Base-by-base conservation (phyloP, 768 basidiomycete genomes). In the Porpolomopsis calyptriformis region DNA sequence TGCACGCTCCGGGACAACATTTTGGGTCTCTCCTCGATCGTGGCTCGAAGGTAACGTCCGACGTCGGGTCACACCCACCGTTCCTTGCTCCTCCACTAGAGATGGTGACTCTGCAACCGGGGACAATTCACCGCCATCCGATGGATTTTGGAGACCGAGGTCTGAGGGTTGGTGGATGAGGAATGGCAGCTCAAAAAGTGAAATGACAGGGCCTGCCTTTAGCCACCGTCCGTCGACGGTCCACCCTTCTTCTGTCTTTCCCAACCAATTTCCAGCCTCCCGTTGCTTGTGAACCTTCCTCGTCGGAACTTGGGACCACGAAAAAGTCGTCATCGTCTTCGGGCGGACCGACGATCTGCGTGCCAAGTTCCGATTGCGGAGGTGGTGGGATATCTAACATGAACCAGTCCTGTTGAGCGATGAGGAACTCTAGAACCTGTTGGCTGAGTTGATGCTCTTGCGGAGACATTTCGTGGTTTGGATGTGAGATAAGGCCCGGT, bases 371-470 rank as follows among this genome's bases (percentile, higher is more conserved):
- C 0, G 64, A 44, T 2, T 60, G 63, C 16, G 77, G 76, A 2
- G 86, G 84, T 1, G 85, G 78, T 4, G 86, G 77, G 34, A 87
- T 84, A 55, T 87, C 91, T 42, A 96, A 66, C 73, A 94, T 76
- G 64, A 99, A 99, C 76, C 83, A 84, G 57, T 94, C 92, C 60
- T 97, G 93, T 52, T 97, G 83, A n/a, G 79, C 83, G 53, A 99
- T 96, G 44, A 99, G 71, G 61, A 96, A 97, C 60, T 97, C 92
- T 41, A 99, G 74, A 23, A 98, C 93, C 47, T 73, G 71, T 63
- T 96, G 94, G 52, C 85, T 90, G 6, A 90, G 74, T 7, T 79
- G 76, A 64, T 97, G 91, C 58, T 94, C 90, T 38, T 75, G 66
- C 0, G 91, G 91, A 4, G 77, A 77, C 70, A 93, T 77, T 56